Percentiles rank a stretch among this genome's conserved stretches.
Evolutionary conservation across 2,329 filamentous ascomycete genomes (phyloP).

Genomic region (Colletotrichum aenigma): DNA sequence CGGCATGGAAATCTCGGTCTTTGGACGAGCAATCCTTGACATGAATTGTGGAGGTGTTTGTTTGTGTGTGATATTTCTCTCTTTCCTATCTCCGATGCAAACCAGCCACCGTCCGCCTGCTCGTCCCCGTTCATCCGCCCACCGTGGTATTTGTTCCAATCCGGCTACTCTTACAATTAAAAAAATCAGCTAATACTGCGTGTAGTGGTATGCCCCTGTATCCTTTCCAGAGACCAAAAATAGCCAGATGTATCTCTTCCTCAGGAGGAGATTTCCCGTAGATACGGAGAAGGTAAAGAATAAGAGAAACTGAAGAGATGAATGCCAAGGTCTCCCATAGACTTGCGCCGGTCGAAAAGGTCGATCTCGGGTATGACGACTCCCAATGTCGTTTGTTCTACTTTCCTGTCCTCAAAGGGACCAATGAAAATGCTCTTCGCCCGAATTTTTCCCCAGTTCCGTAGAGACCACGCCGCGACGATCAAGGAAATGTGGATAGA

Average conservation of each 20-base stretch:
- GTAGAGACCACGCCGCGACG: background rate
- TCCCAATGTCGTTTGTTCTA: conserved; percentile 1
- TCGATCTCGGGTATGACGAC: background rate
- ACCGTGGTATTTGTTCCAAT: background rate
- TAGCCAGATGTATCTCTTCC: background rate
- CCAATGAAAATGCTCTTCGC: conserved; percentile 1
- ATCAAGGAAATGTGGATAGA: background rate
- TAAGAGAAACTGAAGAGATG: background rate
- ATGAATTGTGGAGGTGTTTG: background rate
- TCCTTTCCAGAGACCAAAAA: background rate
- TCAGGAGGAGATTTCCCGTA: background rate
- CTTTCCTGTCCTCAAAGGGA: conserved; percentile 2
- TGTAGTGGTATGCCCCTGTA: background rate
- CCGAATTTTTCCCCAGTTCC: background rate
- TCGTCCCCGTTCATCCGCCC: background rate
- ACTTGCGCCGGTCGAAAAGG: background rate
- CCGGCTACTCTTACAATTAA: conserved; percentile 17
- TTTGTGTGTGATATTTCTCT: background rate
- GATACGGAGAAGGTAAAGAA: background rate
- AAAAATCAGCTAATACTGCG: conserved; percentile 1
- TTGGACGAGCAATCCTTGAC: background rate
- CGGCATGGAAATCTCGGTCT: background rate
- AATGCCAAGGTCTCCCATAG: background rate
- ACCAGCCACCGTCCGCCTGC: background rate
- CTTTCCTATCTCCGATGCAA: background rate